A percentile compares a stretch with the other conserved stretches of the same genome.
Evolutionary conservation across 1,284 basidiomycete genomes (phyloP).

Genomic region (Apiotrichum domesticum): DNA sequence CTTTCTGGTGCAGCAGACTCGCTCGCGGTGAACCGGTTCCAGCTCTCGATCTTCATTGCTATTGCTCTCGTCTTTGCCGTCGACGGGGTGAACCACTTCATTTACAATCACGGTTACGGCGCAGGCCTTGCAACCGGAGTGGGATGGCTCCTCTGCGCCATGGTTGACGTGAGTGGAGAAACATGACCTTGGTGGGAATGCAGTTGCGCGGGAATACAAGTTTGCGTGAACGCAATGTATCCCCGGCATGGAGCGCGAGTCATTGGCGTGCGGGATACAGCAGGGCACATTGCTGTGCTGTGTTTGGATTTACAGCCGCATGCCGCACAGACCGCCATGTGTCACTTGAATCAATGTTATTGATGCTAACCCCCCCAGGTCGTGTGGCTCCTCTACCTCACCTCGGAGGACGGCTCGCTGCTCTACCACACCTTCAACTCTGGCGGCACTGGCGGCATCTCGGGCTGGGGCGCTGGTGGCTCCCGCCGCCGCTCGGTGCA

Average conservation of each 20-base stretch:
- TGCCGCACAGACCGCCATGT: too few relatives aligned
- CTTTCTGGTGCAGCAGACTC: constrained; percentile 34
- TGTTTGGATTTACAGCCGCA: too few relatives aligned
- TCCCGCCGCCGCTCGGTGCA: constrained; percentile 28
- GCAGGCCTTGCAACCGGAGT: constrained; percentile 75
- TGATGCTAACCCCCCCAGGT: constrained; percentile 55
- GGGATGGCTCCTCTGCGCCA: constrained; percentile 85
- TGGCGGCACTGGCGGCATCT: constrained; percentile 76
- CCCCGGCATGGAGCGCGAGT: too few relatives aligned
- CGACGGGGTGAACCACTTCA: constrained; percentile 6
- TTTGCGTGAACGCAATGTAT: too few relatives aligned
- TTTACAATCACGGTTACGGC: constrained; percentile 28
- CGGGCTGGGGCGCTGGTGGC: constrained; percentile 53
- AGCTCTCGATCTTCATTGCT: constrained; percentile 80
- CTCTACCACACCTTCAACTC: constrained; percentile 75
- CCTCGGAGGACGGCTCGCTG: constrained; percentile 87
- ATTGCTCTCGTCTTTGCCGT: constrained; percentile 80
- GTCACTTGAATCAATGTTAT: too few relatives aligned
- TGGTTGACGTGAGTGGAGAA: constrained; percentile 56
- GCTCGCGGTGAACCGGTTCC: constrained; percentile 46
- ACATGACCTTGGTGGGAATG: too few relatives aligned
- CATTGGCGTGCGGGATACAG: too few relatives aligned
- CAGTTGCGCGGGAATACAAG: too few relatives aligned
- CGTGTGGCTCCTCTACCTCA: constrained; percentile 93
- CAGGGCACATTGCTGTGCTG: too few relatives aligned